Evolutionary conservation across 192 early-diverging fungal species (phyloP).

Genomic region (Gryganskiella cystojenkinii): DNA sequence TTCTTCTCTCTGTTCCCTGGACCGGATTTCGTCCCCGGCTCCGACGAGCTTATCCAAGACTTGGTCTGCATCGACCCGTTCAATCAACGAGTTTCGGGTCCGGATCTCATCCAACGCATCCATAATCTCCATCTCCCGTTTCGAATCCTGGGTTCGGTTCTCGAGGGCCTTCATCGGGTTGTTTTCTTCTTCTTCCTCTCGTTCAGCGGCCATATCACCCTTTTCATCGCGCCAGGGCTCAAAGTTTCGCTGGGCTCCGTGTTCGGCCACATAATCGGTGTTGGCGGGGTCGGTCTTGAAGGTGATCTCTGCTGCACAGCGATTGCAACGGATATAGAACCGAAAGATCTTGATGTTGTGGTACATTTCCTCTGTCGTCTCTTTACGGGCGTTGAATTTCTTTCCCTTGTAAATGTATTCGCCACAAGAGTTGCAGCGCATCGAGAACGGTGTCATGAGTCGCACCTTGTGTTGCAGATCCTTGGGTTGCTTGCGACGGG

Average conservation of each 20-base stretch:
- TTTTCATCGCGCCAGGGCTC: slow-evolving; percentile 88
- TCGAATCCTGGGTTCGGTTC: slow-evolving; percentile 92
- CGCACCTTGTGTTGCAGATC: slow-evolving; percentile 95
- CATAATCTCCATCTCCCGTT: slow-evolving; percentile 97
- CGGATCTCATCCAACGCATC: slow-evolving; percentile 97
- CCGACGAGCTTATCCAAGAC: slow-evolving; percentile 63
- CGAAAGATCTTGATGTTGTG: slow-evolving; percentile 79
- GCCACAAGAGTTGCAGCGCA: slow-evolving; percentile 96
- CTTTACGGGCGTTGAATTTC: slow-evolving; percentile 98
- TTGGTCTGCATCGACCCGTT: slow-evolving; percentile 76
- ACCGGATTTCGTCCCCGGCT: slow-evolving; percentile 51
- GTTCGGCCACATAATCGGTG: slow-evolving; percentile 93
- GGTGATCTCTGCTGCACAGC: slow-evolving; percentile 97
- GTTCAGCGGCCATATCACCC: slow-evolving; percentile 68
- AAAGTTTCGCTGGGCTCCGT: slow-evolving; percentile 94
- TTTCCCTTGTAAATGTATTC: slow-evolving; percentile 98
- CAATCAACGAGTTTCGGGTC: slow-evolving; percentile 85
- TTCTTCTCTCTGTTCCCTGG: slow-evolving; percentile 52
- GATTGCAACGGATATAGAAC: slow-evolving; percentile 88
- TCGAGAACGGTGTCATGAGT: slow-evolving; percentile 98
- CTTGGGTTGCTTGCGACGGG: slow-evolving; percentile 81
- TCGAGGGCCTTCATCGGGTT: slow-evolving; percentile 97
- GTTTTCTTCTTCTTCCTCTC: slow-evolving; percentile 86
- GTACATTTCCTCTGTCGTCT: slow-evolving; percentile 82
- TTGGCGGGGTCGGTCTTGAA: slow-evolving; percentile 99